Base-by-base conservation (phyloP, 768 basidiomycete species). In the Mrakia hoshinonis region DNA sequence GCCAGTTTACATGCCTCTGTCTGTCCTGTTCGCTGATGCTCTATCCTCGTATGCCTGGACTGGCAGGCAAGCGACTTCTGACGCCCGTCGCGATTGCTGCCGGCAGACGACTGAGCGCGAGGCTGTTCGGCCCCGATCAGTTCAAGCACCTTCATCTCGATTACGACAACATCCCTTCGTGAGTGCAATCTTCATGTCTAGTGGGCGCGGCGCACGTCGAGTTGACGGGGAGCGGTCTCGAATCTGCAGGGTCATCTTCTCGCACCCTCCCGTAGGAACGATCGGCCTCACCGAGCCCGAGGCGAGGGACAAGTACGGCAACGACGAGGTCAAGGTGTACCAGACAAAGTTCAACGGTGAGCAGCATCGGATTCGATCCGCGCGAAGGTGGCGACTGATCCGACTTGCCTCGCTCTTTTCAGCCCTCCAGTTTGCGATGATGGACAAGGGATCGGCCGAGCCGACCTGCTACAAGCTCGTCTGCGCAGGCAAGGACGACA, bases 101-200 rank as follows among this genome's bases (percentile, higher is more conserved):
- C 18, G 67, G 67, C 1, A 24, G 67, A 34, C 54, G 67, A 9
- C 26, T 68, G 29, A 36, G 31, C 7, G 54, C 24, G 1, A n/a
- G 96, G 69, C 81, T 98, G 48, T 99, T 92, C 76, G 96, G 96
- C 10, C 87, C 87, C 2, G 85, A 86, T 71, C 83, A 90, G 79
- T 94, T 84, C 84, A 92, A 89, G 82, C 68, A 73, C 43, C 89
- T 95, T 76, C 92, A 95, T 79, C 83, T 97, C 68, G 83, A 82
- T 75, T 99, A 98, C 78, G 84, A 88, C 38, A 85, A 96, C 78
- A 93, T 99, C 73, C 89, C 96, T n/a, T 91, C 95, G 92, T 94
- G 74, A 77, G 92, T 85, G 3, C 6, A 24, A 61, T 22, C 22
- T 43, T 26, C n/a, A 12, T n/a, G 4, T 24, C 36, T 15, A 1